Base-by-base conservation (phyloP, 2,329 filamentous ascomycete species). In the Neopestalotiopsis rosae region DNA sequence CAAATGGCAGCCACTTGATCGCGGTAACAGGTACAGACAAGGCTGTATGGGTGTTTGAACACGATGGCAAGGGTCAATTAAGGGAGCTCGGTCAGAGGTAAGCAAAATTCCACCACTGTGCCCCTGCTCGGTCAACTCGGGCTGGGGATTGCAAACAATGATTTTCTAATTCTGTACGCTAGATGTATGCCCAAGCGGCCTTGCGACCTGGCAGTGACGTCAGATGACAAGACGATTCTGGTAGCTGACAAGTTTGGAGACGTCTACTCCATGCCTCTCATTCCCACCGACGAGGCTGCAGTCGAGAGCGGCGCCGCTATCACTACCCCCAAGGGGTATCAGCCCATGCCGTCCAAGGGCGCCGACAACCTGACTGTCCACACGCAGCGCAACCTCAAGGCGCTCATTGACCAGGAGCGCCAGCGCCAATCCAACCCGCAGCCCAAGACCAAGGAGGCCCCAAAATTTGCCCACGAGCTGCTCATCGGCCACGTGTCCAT, bases 171-270 rank as follows among this genome's bases (percentile, higher is more conserved):
- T 12, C 12, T 67, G n/a, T 30, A 7, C 70, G 24, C 24, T 28
- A 95, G 94, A 80, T 83, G 82, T 69, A 97, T 98, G 92, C 94
- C 94, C 52, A 98, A 98, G 83, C 90, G 94, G 45, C 94, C 95
- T 13, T 95, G 91, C 77, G 90, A 92, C 45, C 84, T 98, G 69
- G 83, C 87, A 65, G 81, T 98, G 66, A 90, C 92, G 7, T 83
- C 88, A 52, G 91, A 95, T 77, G 86, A 89, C 71, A 85, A 86
- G 58, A 92, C 90, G 9, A 93, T 99, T 71, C 81, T 98, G 69
- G 90, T 89, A 71, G 95, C 90, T 66, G 96, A 99, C 84, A 99
- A 99, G 80, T 98, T 98, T 76, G 96, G 96, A 72, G 96, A 99
- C 79, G 95, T 98, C 70, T 98, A 97, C 81, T 89, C 93, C 12